Conservation (phyloP, 305 asterid genomes). For the Fraxinus xanthoxyloides region DNA sequence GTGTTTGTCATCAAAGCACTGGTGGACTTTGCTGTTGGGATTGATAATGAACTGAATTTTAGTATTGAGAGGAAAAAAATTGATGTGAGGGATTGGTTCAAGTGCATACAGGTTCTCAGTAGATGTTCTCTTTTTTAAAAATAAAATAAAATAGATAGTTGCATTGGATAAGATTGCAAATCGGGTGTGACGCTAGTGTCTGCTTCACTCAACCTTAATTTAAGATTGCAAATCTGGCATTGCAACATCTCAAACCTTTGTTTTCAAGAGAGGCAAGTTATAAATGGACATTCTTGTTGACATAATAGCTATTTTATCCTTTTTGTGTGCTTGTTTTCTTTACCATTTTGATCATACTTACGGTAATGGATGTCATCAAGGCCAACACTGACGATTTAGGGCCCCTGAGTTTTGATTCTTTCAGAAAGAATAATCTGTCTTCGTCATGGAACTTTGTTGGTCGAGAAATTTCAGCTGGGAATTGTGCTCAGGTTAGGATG, state of each 20-base stretch:
- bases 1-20: not conserved
- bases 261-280: slow-evolving; percentile 68
- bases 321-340: not conserved
- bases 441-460: slow-evolving; percentile 74
- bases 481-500: slow-evolving; percentile 53
- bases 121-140: not conserved
- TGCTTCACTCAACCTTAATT: not conserved
- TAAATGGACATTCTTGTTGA: slow-evolving; percentile 2
- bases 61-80: not conserved
- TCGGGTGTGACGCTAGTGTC: not conserved
- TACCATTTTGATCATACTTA: slow-evolving; percentile 23
- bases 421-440: slow-evolving; percentile 64
- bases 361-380: slow-evolving; percentile 81
- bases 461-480: slow-evolving; percentile 35
- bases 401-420: slow-evolving; percentile 65
- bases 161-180: not conserved
- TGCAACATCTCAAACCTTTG: slow-evolving; percentile 69
- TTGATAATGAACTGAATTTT: not conserved
- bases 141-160: not conserved
- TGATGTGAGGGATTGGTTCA: not conserved
- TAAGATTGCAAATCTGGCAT: slow-evolving; percentile 55
- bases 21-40: not conserved
- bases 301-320: not conserved
- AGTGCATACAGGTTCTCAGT: not conserved
- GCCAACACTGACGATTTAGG: slow-evolving; percentile 74